Conservation (phyloP, 345 rosid genomes). For the Camelina neglecta region DNA sequence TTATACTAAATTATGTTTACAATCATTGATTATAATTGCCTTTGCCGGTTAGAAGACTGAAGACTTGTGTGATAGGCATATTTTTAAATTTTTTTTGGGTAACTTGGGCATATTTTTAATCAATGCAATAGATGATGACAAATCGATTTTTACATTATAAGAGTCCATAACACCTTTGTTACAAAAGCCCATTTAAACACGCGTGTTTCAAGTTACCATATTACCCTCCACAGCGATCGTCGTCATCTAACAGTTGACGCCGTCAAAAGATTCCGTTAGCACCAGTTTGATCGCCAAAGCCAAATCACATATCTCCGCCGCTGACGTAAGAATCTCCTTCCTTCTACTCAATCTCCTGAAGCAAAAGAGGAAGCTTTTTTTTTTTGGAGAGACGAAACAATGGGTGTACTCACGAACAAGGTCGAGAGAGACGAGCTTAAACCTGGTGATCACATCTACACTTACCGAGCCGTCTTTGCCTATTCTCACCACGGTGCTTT, state of each 20-base stretch:
- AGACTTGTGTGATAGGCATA: no score
- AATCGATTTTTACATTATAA: neutral
- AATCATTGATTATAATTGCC: no score
- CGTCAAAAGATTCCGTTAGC: conserved; percentile 36
- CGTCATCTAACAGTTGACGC: conserved; percentile 33
- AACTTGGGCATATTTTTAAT: no score
- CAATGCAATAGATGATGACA: no score
- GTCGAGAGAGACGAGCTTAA: conserved; percentile 76
- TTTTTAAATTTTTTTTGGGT: no score
- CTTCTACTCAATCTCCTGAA: conserved; percentile 6
- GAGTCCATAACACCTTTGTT: neutral
- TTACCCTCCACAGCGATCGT: conserved; percentile 1
- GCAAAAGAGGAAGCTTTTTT: neutral
- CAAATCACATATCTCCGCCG: conserved; percentile 9
- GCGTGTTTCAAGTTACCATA: neutral
- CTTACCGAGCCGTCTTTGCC: conserved; percentile 91
- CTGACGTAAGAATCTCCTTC: conserved; percentile 38
- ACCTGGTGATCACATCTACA: conserved; percentile 93
- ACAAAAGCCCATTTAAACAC: no score
- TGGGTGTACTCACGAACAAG: conserved; percentile 83
- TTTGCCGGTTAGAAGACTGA: no score
- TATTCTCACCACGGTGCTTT: conserved; percentile 91
- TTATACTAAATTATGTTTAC: no score
- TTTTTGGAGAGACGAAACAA: conserved; percentile 37
- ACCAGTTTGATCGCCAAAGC: conserved; percentile 21